Conservation (phyloP, 805 yeast genomes). For the Saturnispora ahearnii region DNA sequence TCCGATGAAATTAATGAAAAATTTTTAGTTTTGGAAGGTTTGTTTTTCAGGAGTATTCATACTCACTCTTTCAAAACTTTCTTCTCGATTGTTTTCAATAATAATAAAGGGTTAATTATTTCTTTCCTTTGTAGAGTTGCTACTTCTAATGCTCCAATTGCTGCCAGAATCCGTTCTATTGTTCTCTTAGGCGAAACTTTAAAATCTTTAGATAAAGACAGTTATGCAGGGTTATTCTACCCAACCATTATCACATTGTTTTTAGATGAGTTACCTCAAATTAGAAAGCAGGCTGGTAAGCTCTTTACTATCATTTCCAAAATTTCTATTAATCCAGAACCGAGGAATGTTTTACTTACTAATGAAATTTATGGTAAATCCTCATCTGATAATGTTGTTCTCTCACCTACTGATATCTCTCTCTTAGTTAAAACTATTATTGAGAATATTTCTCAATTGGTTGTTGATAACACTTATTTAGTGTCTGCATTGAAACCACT, state of each 20-base stretch:
- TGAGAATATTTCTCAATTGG: conserved; percentile 33
- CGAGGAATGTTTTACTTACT: conserved; percentile 35
- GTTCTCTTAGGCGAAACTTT: conserved; percentile 30
- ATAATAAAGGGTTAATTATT: conserved; percentile 26
- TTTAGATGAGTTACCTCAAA: conserved; percentile 38
- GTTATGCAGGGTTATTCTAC: conserved; percentile 41
- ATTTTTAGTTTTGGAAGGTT: conserved; percentile 34
- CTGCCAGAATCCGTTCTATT: conserved; percentile 45
- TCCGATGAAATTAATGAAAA: conserved; percentile 27
- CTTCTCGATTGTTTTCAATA: conserved; percentile 15
- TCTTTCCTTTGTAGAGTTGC: conserved; percentile 53
- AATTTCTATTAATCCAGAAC: conserved; percentile 25
- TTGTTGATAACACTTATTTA: conserved; percentile 43
- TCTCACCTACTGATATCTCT: conserved; percentile 59
- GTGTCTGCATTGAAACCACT: conserved; percentile 27
- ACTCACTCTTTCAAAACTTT: conserved; percentile 13
- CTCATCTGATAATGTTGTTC: conserved; percentile 35
- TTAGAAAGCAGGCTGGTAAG: conserved; percentile 39
- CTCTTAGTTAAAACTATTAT: conserved; percentile 33
- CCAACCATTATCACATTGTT: conserved; percentile 53
- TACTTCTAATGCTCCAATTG: conserved; percentile 49
- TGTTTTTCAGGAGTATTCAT: conserved; percentile 37
- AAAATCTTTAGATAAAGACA: conserved; percentile 27
- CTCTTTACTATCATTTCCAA: conserved; percentile 30
- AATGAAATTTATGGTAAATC: conserved; percentile 50